These are phyloP conservation scores for Tolypocladium cylindrosporum DNA, from an alignment of 2,329 filamentous ascomycete genomes.

Conservation along the genomic window DNA sequence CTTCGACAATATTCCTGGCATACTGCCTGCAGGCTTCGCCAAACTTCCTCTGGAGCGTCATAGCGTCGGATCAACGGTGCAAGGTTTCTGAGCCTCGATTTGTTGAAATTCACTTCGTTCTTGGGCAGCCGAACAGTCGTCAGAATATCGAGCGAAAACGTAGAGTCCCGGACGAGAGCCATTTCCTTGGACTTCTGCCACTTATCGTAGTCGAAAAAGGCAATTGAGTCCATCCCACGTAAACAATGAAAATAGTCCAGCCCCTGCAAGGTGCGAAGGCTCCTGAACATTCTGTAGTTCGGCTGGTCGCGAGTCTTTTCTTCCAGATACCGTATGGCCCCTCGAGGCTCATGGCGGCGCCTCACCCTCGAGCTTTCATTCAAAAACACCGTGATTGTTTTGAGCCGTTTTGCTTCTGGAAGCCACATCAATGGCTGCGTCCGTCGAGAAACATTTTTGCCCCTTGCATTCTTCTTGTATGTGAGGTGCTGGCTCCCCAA, in stretches of 20 bases:
- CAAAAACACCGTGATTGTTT: slow-evolving; percentile 28
- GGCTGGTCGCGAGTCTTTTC: slow-evolving; percentile 25
- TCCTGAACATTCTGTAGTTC: slow-evolving; percentile 25
- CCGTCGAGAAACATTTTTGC: slow-evolving; percentile 22
- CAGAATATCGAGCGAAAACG: slow-evolving; percentile 18
- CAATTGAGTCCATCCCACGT: slow-evolving; percentile 31
- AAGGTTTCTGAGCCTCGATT: slow-evolving; percentile 11
- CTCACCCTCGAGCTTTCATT: slow-evolving; percentile 28
- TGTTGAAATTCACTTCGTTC: not conserved
- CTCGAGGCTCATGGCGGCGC: slow-evolving; percentile 23
- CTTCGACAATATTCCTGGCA: not conserved
- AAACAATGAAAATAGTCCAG: slow-evolving; percentile 32
- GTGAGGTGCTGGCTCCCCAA: slow-evolving; percentile 15
- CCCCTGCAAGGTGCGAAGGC: slow-evolving; percentile 31
- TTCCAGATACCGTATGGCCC: slow-evolving; percentile 13
- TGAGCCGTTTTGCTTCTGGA: slow-evolving; percentile 24
- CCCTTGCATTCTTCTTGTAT: slow-evolving; percentile 3
- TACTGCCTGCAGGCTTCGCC: not conserved
- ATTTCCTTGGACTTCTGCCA: slow-evolving; percentile 5
- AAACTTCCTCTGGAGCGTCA: slow-evolving; percentile 2
- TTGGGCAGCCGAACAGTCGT: slow-evolving; percentile 13
- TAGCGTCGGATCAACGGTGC: slow-evolving; percentile 8
- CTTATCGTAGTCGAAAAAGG: slow-evolving; percentile 31
- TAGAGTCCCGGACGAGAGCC: slow-evolving; percentile 15
- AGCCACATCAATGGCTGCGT: slow-evolving; percentile 26